Percentiles rank a stretch among this genome's conserved stretches.
Conservation (phyloP, 169 alveolate species). For the Plasmodium cynomolgi region DNA sequence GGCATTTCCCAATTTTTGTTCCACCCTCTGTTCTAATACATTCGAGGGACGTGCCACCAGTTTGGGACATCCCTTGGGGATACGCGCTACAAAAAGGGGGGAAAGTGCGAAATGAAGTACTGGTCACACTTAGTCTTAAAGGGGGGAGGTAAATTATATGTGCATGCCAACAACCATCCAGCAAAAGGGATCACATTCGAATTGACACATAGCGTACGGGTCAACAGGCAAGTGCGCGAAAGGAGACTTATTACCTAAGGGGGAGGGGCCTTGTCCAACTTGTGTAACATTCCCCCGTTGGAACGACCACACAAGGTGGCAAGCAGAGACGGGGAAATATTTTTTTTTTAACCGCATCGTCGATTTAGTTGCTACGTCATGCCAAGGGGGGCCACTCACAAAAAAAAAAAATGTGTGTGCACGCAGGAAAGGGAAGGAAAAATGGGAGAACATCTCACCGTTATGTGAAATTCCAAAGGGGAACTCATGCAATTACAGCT, state of each 20-base stretch:
- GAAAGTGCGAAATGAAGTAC: neutral
- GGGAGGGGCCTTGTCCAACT: neutral
- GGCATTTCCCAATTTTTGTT: neutral
- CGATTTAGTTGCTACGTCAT: neutral
- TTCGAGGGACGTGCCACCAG: neutral
- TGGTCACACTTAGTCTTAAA: neutral
- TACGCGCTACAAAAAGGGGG: neutral
- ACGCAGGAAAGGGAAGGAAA: neutral
- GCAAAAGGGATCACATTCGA: neutral
- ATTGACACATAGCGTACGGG: neutral
- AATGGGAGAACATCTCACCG: neutral
- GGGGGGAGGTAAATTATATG: neutral
- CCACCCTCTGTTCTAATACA: neutral
- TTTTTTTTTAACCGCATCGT: neutral
- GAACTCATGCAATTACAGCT: no score
- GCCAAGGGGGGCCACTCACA: no score
- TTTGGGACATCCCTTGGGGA: neutral
- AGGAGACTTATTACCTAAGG: neutral
- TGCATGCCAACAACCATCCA: neutral
- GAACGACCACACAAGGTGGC: neutral
- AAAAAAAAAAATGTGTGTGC: neutral
- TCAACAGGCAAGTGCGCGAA: neutral
- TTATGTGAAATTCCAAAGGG: no score
- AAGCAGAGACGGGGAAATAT: neutral
- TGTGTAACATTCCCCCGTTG: neutral